Evolutionary conservation across 1,284 basidiomycete species (phyloP), one percentile per base, ranked within the genome.

Genomic region (Quambalaria eucalypti): DNA sequence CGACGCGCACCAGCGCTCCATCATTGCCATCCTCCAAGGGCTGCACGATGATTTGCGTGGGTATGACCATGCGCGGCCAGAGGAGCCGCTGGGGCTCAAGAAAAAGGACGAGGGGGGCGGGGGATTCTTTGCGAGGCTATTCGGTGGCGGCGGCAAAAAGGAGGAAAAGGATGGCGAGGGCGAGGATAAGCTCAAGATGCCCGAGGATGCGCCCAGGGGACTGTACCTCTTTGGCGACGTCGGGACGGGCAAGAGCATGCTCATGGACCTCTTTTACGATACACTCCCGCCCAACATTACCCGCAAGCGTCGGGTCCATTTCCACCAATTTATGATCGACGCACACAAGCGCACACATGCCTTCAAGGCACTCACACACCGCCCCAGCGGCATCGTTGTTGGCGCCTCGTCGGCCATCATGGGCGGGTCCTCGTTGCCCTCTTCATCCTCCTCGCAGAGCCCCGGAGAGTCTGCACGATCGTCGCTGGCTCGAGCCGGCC

Each of bases 181-280:
- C 4, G 60, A 60, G 10, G 51, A 55, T 14, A 25, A 48, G 19
- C n/a, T 48, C 5, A 30, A 48, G 12, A 50, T 56, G 9, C 81
- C 81, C 2, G 78, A 80, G 21, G 75, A 82, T 49, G 81, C 83
- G 1, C 93, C 92, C 0, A 87, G 87, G 65, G 90, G 92, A 10
- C 81, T 98, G 25, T 98, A 99, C 77, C 84, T 99, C n/a, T 91
- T 88, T 75, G 95, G 95, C 36, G 88, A 91, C 64, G 95, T 98
- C 54, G 93, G 93, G 0, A 97, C 92, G 4, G 93, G 95, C 25
- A 80, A 81, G 53, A 68, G 81, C 89, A 97, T 98, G 92, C 84
- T 99, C 60, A 99, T 99, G 95, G 95, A 99, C 77, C 80, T 98
- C 19, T 95, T 98, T 78, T 74, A 90, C 80, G 85, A 87, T 60